Evolutionary conservation across 108 stramenopile species (phyloP).

Genomic region (Cylindrotheca closterium): DNA sequence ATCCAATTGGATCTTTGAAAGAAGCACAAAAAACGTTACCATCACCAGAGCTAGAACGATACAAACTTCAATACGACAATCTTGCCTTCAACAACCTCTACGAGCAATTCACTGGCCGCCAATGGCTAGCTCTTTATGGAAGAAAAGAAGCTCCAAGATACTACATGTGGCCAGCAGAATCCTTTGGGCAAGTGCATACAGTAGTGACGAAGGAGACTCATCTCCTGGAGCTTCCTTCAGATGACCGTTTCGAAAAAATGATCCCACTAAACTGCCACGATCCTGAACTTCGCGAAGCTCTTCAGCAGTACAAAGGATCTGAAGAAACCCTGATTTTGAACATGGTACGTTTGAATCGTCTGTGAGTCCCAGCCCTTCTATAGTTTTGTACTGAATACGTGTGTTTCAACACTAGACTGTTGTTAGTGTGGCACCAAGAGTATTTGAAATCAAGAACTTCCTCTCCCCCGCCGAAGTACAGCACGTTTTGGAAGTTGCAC

Average conservation of each 20-base stretch:
- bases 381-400: background rate
- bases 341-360: constrained; percentile 7
- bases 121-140: constrained; percentile 46
- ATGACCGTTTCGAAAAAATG: constrained; percentile 1
- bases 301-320: constrained; percentile 44
- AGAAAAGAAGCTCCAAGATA: constrained; percentile 27
- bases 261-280: background rate
- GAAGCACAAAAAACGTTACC: constrained; percentile 41
- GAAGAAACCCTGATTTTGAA: constrained; percentile 32
- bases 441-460: constrained; percentile 62
- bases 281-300: constrained; percentile 32
- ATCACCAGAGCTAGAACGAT: constrained; percentile 28
- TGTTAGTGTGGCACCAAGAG: constrained; percentile 45
- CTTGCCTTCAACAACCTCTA: constrained; percentile 42
- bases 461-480: constrained; percentile 53
- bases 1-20: constrained; percentile 48
- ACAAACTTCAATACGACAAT: constrained; percentile 49
- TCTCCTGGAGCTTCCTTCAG: constrained; percentile 36
- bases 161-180: constrained; percentile 57
- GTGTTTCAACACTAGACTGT: constrained; percentile 17
- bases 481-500: constrained; percentile 45
- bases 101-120: constrained; percentile 40
- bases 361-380: background rate
- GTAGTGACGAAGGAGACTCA: constrained; percentile 48
- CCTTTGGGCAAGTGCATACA: constrained; percentile 41